Evolutionary conservation across 257 asterid genomes (phyloP), one percentile per base, ranked within the genome.

Genomic region (Solanum pinnatisectum): DNA sequence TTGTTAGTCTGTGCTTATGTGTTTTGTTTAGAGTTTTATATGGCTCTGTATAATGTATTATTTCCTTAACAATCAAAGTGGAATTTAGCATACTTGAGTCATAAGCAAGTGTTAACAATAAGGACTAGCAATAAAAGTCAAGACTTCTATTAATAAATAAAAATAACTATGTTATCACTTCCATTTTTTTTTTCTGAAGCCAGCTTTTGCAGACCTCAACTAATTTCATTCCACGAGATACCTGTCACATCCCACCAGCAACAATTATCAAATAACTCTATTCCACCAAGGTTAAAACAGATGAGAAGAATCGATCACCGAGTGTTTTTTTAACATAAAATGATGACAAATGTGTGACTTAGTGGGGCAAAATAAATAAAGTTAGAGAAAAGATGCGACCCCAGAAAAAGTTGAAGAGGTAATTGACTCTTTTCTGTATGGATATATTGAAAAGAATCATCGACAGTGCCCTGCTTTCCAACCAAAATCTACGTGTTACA

Each of bases 401-500:
- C 87, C 73, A 84, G 83, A 70, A 71, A 76, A 68, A 87, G 65
- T 88, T 81, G 90, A 83, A 90, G 88, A 85, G 27, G 15, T 15
- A 2, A 90, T 87, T 87, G 91, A 84, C 82, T 33, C 87, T 87
- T 73, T 84, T 90, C 14, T 35, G 76, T 25, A 79, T 68, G 83
- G 60, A 78, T 79, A 78, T 79, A 88, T 70, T 39, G 83, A 86
- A 87, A 87, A 84, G 84, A 86, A 67, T 87, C 63, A 42, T 44
- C 42, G 67, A 86, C 78, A 90, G 87, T 84, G 78, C 82, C 39
- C 84, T 14, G 87, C 98, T 95, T 95, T 95, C 98, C 98, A 94
- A 91, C 94, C 87, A 25, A 88, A 94, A 92, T 88, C 95, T 89
- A 94, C 98, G 98, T 92, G 95, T 91, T 89, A 74, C 76, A 72